Evolutionary conservation across 331 rosid genomes (phyloP), one percentile per base, ranked within the genome.

Genomic region (Quercus lobata): DNA sequence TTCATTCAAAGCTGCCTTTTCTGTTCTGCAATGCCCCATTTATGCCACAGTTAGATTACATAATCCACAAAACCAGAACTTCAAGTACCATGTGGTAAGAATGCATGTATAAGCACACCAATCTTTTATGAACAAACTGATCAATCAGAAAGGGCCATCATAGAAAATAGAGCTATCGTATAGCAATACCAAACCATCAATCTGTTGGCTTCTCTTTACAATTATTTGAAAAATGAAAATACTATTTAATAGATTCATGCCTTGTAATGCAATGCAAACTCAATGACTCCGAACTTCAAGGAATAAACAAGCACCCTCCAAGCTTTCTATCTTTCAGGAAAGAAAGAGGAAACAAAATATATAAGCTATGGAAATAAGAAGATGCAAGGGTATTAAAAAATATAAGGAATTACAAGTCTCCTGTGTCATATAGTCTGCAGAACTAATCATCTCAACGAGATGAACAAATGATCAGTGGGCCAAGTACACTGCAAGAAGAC

Each of bases 21-120:
- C 61, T 55, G 35, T 79, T 86, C 92, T 84, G 83, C 85, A 77
- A 78, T 63, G 60, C 17, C 15, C 71, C 81, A 73, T 62, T 7
- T 57, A 84, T 35, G 25, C 35, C 66, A 71, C 18, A n/a, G 58
- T 76, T 49, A 83, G 29, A 46, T 65, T 70, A 65, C 55, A 44
- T 71, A 10, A 69, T 7, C 58, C 14, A 79, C 11, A 52, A 22
- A 72, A 49, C 54, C 62, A 61, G 25, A 34, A 52, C 32, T 34
- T 65, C 25, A 18, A 16, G 4, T 22, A 44, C 32, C 37, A 61
- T 27, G 14, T 1, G 61, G 68, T 4, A 24, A 7, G 24, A 72
- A 21, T 32, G 73, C 55, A 21, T 29, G 56, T 10, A 8, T 7
- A 61, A 52, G 46, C 22, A 30, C 35, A 24, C 68, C 6, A 41